Percentiles rank a stretch among this genome's conserved stretches.
phyloP scores from a whole-genome alignment of 2,329 filamentous ascomycete species.

The Aspergillus hiratsukae region DNA sequence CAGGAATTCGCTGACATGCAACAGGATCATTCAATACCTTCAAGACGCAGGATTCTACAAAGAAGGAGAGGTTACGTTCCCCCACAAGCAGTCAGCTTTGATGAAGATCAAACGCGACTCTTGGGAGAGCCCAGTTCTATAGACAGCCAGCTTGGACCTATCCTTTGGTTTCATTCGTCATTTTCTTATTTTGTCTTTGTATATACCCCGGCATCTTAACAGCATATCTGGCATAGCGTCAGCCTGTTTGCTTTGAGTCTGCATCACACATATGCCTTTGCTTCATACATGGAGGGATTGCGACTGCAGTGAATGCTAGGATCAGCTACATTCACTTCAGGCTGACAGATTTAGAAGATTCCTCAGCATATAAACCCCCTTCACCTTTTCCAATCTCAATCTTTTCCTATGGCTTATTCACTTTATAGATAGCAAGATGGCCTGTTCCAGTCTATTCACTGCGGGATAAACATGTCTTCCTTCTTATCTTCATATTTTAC shows the following conservation, averaged over 20 bases:
- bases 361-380: neutral
- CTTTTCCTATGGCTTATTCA: neutral
- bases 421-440: neutral
- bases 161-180: neutral
- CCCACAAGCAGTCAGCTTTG: slow-evolving; percentile 88
- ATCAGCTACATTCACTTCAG: neutral
- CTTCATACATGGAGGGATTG: neutral
- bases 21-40: slow-evolving; percentile 66
- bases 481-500: neutral
- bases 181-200: neutral
- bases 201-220: neutral
- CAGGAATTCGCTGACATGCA: neutral
- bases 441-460: neutral
- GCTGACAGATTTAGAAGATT: neutral
- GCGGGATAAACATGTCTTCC: neutral
- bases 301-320: neutral
- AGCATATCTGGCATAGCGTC: neutral
- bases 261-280: neutral
- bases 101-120: slow-evolving; percentile 74
- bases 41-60: slow-evolving; percentile 75
- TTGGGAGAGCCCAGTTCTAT: slow-evolving; percentile 68
- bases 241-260: neutral
- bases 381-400: neutral
- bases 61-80: slow-evolving; percentile 78
- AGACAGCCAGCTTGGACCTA: slow-evolving; percentile 10